Base-by-base conservation (phyloP, 768 basidiomycete species). In the Auricularia heimuer region DNA sequence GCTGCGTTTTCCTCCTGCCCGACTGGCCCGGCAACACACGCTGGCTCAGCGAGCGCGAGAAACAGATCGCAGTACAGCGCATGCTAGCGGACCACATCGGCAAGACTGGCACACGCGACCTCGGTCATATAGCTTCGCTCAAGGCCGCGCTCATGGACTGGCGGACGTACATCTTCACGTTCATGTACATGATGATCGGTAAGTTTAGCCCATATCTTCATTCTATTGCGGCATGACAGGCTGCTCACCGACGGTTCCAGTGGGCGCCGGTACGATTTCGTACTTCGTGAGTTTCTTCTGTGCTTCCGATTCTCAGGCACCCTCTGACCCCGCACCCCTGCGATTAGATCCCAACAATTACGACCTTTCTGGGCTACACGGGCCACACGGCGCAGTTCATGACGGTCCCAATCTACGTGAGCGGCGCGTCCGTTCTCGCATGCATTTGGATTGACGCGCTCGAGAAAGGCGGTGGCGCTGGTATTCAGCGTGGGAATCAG, bases 1-100 rank as follows among this genome's bases (percentile, higher is more conserved):
- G 4, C 29, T 29, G 29, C 8, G 24, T 60, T 6, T 60, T 60
- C 56, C 56, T 60, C 11, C 56, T 60, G 11, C 56, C 56, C 34
- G 56, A 60, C 56, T 60, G 56, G 56, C 64, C 64, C 14, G 24
- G 21, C 54, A 64, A 58, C 16, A 64, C 64, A 8, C 58, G 64
- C 34, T 64, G 64, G 64, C 64, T 64, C 42, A 60, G 54, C 4
- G 42, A 35, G 16, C 54, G 37, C 10, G 64, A 64, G 36, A 58
- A 64, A 16, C 54, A 36, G 8, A 34, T 64, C 16, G 64, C 64
- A 21, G 33, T 33, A 14, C 34, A 29, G 21, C 64, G 64, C 11
- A 39, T 64, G 24, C 29, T 7, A 10, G 56, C 56, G 16, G 56
- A 60, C 56, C 4, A 29, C 29, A 60, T 60, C 34, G 56, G 56